Percentiles rank a stretch among this genome's conserved stretches.
phyloP scores from a whole-genome alignment of 768 basidiomycete genomes.

The Glaciozyma antarctica region DNA sequence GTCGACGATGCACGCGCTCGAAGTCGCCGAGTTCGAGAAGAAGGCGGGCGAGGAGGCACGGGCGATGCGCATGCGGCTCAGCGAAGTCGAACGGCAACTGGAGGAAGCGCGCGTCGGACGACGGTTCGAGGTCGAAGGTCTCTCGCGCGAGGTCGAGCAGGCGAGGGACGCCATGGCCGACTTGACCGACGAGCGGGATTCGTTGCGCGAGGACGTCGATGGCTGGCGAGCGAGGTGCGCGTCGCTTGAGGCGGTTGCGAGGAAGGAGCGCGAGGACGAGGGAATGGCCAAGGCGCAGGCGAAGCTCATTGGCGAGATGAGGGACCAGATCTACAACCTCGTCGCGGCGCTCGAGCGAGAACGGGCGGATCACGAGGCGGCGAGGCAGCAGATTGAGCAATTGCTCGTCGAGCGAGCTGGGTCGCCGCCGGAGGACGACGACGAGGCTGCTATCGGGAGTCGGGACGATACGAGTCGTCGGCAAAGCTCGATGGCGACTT shows the following conservation, averaged over 20 bases:
- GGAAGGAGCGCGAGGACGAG: slow-evolving; percentile 47
- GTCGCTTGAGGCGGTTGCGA: slow-evolving; percentile 62
- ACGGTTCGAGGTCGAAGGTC: slow-evolving; percentile 51
- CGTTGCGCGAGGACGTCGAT: slow-evolving; percentile 75
- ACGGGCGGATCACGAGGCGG: slow-evolving; percentile 36
- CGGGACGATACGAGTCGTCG: not conserved
- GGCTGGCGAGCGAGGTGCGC: slow-evolving; percentile 71
- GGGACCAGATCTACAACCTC: slow-evolving; percentile 42
- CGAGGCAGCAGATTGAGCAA: slow-evolving; percentile 28
- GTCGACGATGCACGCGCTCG: slow-evolving; percentile 20
- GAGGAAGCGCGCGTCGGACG: slow-evolving; percentile 19
- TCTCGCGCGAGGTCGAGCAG: slow-evolving; percentile 69
- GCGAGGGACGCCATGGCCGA: slow-evolving; percentile 39
- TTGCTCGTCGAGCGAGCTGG: slow-evolving; percentile 18
- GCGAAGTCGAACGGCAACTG: slow-evolving; percentile 24
- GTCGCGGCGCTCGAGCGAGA: slow-evolving; percentile 40
- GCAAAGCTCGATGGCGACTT: slow-evolving; percentile 18
- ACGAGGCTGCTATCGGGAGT: not conserved
- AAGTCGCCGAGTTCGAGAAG: slow-evolving; percentile 29
- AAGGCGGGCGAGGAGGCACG: slow-evolving; percentile 25
- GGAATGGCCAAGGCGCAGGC: slow-evolving; percentile 34
- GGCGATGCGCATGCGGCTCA: slow-evolving; percentile 17
- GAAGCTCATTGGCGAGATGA: slow-evolving; percentile 40
- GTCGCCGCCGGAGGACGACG: slow-evolving; percentile 6
- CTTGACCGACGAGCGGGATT: slow-evolving; percentile 54